phyloP scores from a whole-genome alignment of 2,329 filamentous ascomycete species.

The Xylariaceae sp. region DNA sequence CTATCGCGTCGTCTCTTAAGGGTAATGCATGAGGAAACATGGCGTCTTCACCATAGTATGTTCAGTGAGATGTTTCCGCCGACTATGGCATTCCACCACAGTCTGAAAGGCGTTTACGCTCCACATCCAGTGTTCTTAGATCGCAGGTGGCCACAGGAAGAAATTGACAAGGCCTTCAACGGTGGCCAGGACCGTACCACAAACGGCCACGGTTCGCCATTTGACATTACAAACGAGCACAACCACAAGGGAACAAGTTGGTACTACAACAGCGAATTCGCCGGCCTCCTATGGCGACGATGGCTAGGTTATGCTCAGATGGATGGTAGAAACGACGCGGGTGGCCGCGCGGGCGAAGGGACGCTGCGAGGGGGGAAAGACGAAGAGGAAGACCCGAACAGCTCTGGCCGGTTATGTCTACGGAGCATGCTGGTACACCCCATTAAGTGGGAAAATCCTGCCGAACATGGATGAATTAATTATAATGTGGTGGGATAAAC shows the following conservation, averaged over 20 bases:
- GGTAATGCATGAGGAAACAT: conserved; percentile 77
- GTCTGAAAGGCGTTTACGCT: conserved; percentile 76
- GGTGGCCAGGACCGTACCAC: conserved; percentile 69
- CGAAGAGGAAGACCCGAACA: conserved; percentile 48
- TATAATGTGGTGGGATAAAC: conserved; percentile 5
- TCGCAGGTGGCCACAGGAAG: conserved; percentile 70
- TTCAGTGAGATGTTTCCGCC: conserved; percentile 81
- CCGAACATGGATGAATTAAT: conserved; percentile 40
- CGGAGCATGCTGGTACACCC: conserved; percentile 81
- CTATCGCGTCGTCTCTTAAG: conserved; percentile 67
- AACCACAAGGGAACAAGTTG: conserved; percentile 82
- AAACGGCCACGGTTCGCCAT: conserved; percentile 67
- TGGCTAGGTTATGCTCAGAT: conserved; percentile 69
- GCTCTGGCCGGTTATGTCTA: conserved; percentile 73
- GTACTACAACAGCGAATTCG: conserved; percentile 83
- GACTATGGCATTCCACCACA: conserved; percentile 71
- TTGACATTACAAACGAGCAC: conserved; percentile 72
- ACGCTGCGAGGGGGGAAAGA: conserved; percentile 53
- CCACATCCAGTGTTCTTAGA: conserved; percentile 83
- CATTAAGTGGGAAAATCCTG: conserved; percentile 67
- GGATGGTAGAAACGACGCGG: conserved; percentile 52
- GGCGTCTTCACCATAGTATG: conserved; percentile 68
- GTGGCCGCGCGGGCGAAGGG: conserved; percentile 53
- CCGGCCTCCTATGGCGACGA: conserved; percentile 74
- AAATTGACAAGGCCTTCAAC: conserved; percentile 79